Conservation (phyloP, 2,329 filamentous ascomycete species). For the Calonectria multiphialidica region DNA sequence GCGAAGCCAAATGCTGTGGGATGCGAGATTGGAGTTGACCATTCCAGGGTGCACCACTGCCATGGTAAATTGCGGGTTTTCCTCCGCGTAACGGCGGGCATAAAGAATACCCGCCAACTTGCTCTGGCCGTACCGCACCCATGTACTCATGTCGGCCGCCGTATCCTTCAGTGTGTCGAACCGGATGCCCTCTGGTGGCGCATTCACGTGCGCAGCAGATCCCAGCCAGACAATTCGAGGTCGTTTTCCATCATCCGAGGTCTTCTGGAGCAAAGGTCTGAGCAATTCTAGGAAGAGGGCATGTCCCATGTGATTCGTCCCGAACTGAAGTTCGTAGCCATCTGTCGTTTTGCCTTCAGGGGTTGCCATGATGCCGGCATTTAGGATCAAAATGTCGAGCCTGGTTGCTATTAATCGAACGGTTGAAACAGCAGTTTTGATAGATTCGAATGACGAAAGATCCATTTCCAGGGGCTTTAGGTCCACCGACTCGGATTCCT, state of each 20-base stretch:
- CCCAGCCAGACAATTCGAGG: neutral
- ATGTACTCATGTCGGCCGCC: neutral
- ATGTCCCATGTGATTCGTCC: neutral
- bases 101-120: neutral
- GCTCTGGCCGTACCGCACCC: neutral
- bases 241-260: neutral
- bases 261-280: neutral
- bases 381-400: neutral
- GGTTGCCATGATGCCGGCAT: neutral
- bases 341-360: neutral
- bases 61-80: neutral
- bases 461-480: neutral
- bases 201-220: neutral
- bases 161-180: neutral
- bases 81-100: neutral
- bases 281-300: neutral
- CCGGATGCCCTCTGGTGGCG: neutral
- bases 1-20: neutral
- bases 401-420: neutral
- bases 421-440: neutral
- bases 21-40: neutral
- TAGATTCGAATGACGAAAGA: neutral
- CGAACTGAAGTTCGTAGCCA: neutral
- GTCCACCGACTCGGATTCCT: neutral
- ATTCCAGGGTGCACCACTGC: neutral